These are phyloP conservation scores for Trematosphaeria pertusa DNA, from an alignment of 2,329 filamentous ascomycete species.

Conservation along the genomic window DNA sequence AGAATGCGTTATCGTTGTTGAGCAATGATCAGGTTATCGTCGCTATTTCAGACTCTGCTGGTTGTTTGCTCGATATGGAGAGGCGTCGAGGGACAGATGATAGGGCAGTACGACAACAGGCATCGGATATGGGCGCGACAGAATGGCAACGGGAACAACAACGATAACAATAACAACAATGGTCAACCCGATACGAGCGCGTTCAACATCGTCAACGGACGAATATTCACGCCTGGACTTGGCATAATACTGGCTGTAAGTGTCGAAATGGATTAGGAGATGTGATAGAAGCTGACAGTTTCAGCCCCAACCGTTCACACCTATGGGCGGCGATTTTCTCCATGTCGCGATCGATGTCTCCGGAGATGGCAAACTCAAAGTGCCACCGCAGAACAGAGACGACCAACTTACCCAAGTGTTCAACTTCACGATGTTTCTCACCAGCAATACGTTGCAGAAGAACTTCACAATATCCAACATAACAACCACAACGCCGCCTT, in stretches of 20 bases:
- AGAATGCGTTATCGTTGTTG: slow-evolving; percentile 36
- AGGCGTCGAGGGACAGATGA: slow-evolving; percentile 34
- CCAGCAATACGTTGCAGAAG: slow-evolving; percentile 65
- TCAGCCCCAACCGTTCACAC: slow-evolving; percentile 47
- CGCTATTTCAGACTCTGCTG: slow-evolving; percentile 18
- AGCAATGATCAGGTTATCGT: slow-evolving; percentile 33
- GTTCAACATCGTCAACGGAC: slow-evolving; percentile 68
- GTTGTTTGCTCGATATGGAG: slow-evolving; percentile 27
- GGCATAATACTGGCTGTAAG: slow-evolving; percentile 66
- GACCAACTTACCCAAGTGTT: slow-evolving; percentile 64
- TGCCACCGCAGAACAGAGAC: slow-evolving; percentile 60
- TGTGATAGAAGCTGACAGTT: slow-evolving; percentile 11
- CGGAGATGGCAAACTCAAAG: slow-evolving; percentile 68
- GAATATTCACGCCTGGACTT: slow-evolving; percentile 73
- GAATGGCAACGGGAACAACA: slow-evolving; percentile 17
- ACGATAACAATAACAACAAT: slow-evolving; percentile 28
- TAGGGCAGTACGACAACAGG: slow-evolving; percentile 27
- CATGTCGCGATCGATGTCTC: slow-evolving; percentile 73
- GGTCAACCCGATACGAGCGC: slow-evolving; percentile 31
- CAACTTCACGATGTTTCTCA: slow-evolving; percentile 72
- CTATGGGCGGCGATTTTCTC: slow-evolving; percentile 55
- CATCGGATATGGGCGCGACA: slow-evolving; percentile 21
- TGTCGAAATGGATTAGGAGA: not conserved
- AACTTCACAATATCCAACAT: slow-evolving; percentile 75
- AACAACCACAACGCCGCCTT: slow-evolving; percentile 58